Percentiles rank a stretch among this genome's conserved stretches.
Conservation (phyloP, 169 alveolate genomes). For the Blepharisma undulans region DNA sequence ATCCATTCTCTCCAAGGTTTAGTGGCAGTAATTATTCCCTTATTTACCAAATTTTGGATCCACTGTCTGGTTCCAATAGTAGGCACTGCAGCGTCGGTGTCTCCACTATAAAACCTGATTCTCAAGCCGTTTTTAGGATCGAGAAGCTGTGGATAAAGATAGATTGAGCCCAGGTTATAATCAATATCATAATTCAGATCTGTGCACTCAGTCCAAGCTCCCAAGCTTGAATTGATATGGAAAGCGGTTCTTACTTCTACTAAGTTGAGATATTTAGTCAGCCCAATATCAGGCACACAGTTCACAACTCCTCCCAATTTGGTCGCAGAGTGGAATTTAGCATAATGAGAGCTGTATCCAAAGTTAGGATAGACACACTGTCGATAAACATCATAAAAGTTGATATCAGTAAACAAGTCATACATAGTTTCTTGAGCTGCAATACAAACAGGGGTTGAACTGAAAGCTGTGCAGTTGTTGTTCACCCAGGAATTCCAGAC, state of each 20-base stretch:
- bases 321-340: not conserved
- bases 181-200: not conserved
- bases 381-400: slow-evolving; percentile 20
- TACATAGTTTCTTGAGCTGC: not conserved
- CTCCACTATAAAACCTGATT: slow-evolving; percentile 71
- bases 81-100: slow-evolving; percentile 78
- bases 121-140: slow-evolving; percentile 40
- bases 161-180: slow-evolving; percentile 54
- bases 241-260: slow-evolving; percentile 58
- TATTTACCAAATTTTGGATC: slow-evolving; percentile 30
- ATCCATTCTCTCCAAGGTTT: not conserved
- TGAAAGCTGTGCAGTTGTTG: slow-evolving; percentile 7
- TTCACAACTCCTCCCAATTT: not conserved
- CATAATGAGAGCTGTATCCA: not conserved
- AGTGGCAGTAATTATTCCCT: not conserved
- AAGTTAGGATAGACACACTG: not conserved
- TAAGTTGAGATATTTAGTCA: slow-evolving; percentile 32
- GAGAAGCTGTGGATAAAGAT: slow-evolving; percentile 45
- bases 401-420: not conserved
- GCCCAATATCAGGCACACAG: slow-evolving; percentile 28
- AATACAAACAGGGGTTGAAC: not conserved
- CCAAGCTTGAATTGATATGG: slow-evolving; percentile 17
- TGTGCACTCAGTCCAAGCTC: slow-evolving; percentile 29
- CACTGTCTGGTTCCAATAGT: slow-evolving; percentile 71
- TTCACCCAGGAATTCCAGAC: not conserved